Conservation (phyloP, 805 yeast genomes). For the Wickerhamiella azyma region DNA sequence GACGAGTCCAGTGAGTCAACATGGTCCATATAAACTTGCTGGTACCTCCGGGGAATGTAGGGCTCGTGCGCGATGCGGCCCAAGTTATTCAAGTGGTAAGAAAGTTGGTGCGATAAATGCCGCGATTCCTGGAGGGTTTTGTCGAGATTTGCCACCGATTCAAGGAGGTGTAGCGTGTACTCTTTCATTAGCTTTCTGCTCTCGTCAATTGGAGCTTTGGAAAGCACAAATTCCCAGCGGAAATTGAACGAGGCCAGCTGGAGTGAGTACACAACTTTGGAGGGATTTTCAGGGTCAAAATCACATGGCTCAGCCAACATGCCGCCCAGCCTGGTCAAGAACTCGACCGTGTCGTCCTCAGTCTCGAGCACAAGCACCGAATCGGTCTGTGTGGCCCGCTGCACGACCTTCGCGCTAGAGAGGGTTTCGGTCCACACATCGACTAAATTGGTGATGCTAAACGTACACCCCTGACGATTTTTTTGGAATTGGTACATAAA, state of each 20-base stretch:
- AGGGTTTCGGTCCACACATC: conserved; percentile 2
- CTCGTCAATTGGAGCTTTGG: background rate
- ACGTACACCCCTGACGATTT: background rate
- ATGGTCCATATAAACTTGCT: background rate
- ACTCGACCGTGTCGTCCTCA: background rate
- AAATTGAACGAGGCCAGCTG: no score
- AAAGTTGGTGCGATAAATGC: background rate
- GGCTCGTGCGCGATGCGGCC: background rate
- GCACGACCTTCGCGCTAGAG: background rate
- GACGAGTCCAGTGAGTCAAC: background rate
- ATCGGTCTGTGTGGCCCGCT: background rate
- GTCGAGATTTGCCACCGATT: background rate
- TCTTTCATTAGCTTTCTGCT: background rate
- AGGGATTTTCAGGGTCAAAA: background rate
- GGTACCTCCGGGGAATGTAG: conserved; percentile 3
- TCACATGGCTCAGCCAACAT: background rate
- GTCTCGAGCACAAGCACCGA: background rate
- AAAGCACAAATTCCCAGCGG: no score
- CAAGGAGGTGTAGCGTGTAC: background rate
- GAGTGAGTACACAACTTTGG: background rate
- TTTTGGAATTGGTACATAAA: no score
- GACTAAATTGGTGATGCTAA: background rate
- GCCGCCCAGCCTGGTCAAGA: background rate
- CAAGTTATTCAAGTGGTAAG: background rate
- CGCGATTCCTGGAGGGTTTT: background rate